Evolutionary conservation across 768 basidiomycete species (phyloP).

Genomic region (Dioszegia aurantiaca): DNA sequence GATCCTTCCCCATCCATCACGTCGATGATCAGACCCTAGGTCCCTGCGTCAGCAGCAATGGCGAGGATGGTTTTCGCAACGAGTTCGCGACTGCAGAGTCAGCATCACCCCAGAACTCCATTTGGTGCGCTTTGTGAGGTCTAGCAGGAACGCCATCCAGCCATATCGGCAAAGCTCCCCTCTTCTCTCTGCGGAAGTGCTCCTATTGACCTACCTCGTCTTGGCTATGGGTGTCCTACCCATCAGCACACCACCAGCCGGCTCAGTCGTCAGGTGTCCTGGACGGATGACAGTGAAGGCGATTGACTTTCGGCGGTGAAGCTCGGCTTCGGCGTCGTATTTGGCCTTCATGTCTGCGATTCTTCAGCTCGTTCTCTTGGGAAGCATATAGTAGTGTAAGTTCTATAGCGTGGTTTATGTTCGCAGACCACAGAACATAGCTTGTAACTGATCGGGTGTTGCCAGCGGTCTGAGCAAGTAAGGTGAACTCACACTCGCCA

Average conservation of each 20-base stretch:
- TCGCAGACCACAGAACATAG: too few relatives aligned
- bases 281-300: conserved; percentile 69
- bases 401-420: too few relatives aligned
- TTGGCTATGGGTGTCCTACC: conserved; percentile 59
- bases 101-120: not conserved
- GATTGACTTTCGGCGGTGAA: conserved; percentile 59
- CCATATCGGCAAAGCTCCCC: too few relatives aligned
- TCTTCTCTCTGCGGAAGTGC: too few relatives aligned
- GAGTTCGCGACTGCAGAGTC: conserved; percentile 56
- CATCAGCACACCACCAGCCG: conserved; percentile 59
- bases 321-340: conserved; percentile 55
- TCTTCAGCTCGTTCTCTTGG: not conserved
- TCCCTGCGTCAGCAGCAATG: conserved; percentile 59
- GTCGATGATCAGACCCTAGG: conserved; percentile 62
- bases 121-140: too few relatives aligned
- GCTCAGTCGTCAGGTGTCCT: conserved; percentile 58
- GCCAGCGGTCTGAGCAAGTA: not conserved
- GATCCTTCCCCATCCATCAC: conserved; percentile 60
- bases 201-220: conserved; percentile 56
- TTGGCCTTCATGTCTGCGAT: conserved; percentile 55
- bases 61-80: conserved; percentile 59
- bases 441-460: too few relatives aligned
- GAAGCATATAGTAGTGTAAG: too few relatives aligned
- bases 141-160: too few relatives aligned
- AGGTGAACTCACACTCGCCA: conserved; percentile 45